Evolutionary conservation across 2,329 filamentous ascomycete genomes (phyloP).

Genomic region (Talaromyces pinophilus): DNA sequence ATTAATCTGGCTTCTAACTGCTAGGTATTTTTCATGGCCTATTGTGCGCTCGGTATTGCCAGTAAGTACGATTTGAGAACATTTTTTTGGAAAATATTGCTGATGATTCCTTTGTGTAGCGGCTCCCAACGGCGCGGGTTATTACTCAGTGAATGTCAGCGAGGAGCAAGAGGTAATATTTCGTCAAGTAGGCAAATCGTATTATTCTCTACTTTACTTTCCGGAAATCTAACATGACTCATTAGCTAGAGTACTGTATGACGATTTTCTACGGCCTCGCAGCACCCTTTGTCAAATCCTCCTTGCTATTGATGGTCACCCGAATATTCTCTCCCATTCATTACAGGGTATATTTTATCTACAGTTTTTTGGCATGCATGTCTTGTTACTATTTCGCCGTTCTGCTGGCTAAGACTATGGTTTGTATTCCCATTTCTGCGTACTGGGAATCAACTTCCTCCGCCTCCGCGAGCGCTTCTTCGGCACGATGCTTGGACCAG

Average conservation of each 20-base stretch:
- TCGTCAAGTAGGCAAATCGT: slow-evolving; percentile 6
- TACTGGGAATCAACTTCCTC: slow-evolving; percentile 12
- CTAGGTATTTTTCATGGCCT: not conserved
- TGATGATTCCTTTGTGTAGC: slow-evolving; percentile 1
- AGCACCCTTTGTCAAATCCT: slow-evolving; percentile 14
- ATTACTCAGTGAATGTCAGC: slow-evolving; percentile 10
- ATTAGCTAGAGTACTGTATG: slow-evolving; percentile 7
- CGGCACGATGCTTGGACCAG: slow-evolving; percentile 7
- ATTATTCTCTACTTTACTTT: not conserved
- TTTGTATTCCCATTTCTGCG: slow-evolving; percentile 6
- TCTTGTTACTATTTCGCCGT: slow-evolving; percentile 7
- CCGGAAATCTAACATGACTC: slow-evolving; percentile 1
- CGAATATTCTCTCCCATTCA: slow-evolving; percentile 8
- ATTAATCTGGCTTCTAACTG: not conserved
- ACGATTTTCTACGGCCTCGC: slow-evolving; percentile 10
- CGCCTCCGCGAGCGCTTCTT: not conserved
- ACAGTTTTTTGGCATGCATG: slow-evolving; percentile 7
- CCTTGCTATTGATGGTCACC: slow-evolving; percentile 9
- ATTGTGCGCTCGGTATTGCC: not conserved
- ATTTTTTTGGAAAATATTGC: not conserved
- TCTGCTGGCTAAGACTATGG: slow-evolving; percentile 4
- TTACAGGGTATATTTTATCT: slow-evolving; percentile 10
- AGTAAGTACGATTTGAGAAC: not conserved
- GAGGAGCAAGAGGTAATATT: slow-evolving; percentile 5
- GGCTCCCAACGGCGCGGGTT: slow-evolving; percentile 5